Base-by-base conservation (phyloP, 768 basidiomycete genomes). In the Tulasnella sp. region DNA sequence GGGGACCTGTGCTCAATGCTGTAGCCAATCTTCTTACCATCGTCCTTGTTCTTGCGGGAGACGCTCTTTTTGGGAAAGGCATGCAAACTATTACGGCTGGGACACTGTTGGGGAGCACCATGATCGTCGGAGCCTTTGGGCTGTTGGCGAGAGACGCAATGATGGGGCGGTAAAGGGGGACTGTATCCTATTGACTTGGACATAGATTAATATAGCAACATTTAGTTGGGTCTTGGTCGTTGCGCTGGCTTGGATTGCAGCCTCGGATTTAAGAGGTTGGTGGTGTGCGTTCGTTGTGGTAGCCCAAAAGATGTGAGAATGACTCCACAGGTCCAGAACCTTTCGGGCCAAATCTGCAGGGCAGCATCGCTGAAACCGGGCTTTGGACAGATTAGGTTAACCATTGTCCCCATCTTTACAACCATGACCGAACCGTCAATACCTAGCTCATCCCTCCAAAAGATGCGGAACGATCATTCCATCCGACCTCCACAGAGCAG, bases 1-100 rank as follows among this genome's bases (percentile, higher is more conserved):
- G 93, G 93, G 94, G 94, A 3, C 94, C 94, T 7, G 89, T 96
- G 54, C 88, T 94, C 58, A 89, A 90, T 11, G 94, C 93, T 1
- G 95, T 97, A 39, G 95, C 94, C 64, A 95, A 89, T 82, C 87
- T 99, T n/a, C 86, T 97, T n/a, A 96, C 96, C 6, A 96, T 97
- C 79, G 93, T 97, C 45, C 86, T 97, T 70, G 93, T 95, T 17
- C 88, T 95, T 68, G 80, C 93, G 19, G 89, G 91, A 54, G 96
- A 98, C 83, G 85, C 91, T 9, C 79, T 91, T 22, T 91, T 95
- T 78, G 90, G 93, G 29, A 86, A 86, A 72, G 89, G 87, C 3
- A 82, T 87, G 49, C 86, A 89, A 45, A 85, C 87, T 0, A 81
- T 95, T 76, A 93, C 91, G 0, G 34, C 87, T 2, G 91, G 91